Percentiles rank a stretch among this genome's conserved stretches.
phyloP scores from a whole-genome alignment of 108 stramenopile genomes.

The Pelagomonas calceolata region DNA sequence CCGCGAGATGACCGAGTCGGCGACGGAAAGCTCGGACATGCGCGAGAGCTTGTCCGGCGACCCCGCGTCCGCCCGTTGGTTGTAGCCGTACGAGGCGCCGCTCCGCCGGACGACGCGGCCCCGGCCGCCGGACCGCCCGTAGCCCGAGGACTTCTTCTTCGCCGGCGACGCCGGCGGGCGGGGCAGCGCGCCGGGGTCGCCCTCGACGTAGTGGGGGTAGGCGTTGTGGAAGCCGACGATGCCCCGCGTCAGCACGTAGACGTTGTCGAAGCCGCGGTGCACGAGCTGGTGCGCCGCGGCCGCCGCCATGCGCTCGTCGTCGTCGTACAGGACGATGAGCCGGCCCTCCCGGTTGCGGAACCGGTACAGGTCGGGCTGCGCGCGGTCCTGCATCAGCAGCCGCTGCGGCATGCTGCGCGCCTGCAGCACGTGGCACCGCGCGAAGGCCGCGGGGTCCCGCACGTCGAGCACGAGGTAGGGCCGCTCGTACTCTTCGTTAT shows the following conservation, averaged over 20 bases:
- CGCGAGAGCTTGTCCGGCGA: not conserved
- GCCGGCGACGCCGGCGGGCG: not conserved
- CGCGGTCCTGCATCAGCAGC: conserved; percentile 26
- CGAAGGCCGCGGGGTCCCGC: not conserved
- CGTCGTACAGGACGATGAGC: conserved; percentile 27
- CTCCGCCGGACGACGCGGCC: not conserved
- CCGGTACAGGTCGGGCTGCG: conserved; percentile 25
- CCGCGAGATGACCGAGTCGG: not conserved
- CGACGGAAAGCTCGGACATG: not conserved
- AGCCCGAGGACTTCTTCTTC: not conserved
- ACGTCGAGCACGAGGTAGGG: conserved; percentile 4
- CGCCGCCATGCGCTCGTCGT: conserved; percentile 16
- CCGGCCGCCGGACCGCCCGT: too few relatives aligned
- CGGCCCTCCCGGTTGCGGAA: conserved; percentile 26
- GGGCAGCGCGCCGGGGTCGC: not conserved
- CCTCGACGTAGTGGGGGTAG: conserved; percentile 25
- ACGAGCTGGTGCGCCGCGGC: conserved; percentile 18
- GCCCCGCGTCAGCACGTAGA: conserved; percentile 26
- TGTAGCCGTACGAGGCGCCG: not conserved
- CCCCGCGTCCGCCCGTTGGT: not conserved
- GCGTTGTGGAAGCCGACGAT: conserved; percentile 13
- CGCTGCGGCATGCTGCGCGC: not conserved
- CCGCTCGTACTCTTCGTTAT: not conserved
- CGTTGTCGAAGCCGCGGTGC: conserved; percentile 30
- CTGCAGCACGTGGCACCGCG: not conserved